Percentiles rank a stretch among this genome's conserved stretches.
These are phyloP conservation scores for Aspergillus sergii DNA, from an alignment of 2,329 filamentous ascomycete genomes.

Conservation along the genomic window DNA sequence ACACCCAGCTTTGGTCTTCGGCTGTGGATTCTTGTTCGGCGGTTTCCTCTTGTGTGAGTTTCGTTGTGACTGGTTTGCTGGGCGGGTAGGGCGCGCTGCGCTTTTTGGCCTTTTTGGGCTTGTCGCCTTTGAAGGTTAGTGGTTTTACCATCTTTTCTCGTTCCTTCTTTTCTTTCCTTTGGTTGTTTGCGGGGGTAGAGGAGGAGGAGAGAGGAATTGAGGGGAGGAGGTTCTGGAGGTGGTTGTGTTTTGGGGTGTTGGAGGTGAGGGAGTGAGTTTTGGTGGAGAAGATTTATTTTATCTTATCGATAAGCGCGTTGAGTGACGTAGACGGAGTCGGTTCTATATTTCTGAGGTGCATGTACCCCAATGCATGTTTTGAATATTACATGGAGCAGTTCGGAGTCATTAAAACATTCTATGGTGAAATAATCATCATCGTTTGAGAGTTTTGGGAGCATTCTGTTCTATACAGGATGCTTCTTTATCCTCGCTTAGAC, in stretches of 20 bases:
- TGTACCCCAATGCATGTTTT: not conserved
- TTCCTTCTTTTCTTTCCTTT: not conserved
- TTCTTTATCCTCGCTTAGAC: not conserved
- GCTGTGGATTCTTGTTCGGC: constrained; percentile 34
- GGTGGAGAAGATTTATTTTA: not conserved
- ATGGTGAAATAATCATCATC: not conserved
- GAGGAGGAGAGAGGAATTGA: constrained; percentile 52
- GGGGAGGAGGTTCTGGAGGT: constrained; percentile 78
- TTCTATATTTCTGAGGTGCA: too few relatives aligned
- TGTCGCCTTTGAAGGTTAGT: constrained; percentile 95
- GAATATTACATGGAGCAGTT: not conserved
- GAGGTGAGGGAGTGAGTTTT: constrained; percentile 66
- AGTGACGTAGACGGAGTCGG: not conserved
- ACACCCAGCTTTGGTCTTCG: constrained; percentile 88
- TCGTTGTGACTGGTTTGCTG: constrained; percentile 27
- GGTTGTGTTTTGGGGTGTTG: constrained; percentile 85
- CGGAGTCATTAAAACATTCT: not conserved
- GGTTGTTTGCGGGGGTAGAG: not conserved
- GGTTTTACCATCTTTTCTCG: constrained; percentile 36
- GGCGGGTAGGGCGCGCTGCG: constrained; percentile 49
- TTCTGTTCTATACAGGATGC: not conserved
- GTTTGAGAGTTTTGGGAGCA: not conserved
- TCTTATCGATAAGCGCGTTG: constrained; percentile 60
- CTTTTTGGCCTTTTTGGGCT: constrained; percentile 87
- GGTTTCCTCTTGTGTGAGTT: not conserved